These are phyloP conservation scores for Ophiostoma piceae DNA, from an alignment of 2,329 filamentous ascomycete genomes.

Conservation along the genomic window DNA sequence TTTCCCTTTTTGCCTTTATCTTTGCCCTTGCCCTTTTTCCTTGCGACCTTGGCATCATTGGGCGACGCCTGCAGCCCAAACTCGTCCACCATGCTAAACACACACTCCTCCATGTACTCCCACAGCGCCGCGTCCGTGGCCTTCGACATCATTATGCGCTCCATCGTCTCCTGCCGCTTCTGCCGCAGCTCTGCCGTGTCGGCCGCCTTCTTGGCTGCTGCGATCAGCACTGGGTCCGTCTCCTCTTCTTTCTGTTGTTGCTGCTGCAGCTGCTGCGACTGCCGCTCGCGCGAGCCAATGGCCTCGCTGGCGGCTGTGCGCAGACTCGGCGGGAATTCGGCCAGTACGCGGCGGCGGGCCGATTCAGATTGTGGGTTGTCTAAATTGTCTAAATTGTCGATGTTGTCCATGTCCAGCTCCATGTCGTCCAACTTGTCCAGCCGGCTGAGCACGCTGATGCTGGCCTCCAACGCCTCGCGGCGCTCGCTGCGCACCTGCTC, in stretches of 20 bases:
- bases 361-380: neutral
- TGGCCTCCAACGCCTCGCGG: neutral
- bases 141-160: slow-evolving; percentile 49
- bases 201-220: slow-evolving; percentile 37
- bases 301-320: slow-evolving; percentile 38
- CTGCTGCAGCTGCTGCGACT: neutral
- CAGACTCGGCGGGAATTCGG: slow-evolving; percentile 40
- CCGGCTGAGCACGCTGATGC: neutral
- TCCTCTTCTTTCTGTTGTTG: neutral
- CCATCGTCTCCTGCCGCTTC: slow-evolving; percentile 35
- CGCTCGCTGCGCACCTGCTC: slow-evolving; percentile 23
- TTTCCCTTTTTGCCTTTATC: neutral
- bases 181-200: slow-evolving; percentile 28
- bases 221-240: neutral
- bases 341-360: slow-evolving; percentile 34
- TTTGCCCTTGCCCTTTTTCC: neutral
- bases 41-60: too few relatives aligned
- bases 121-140: slow-evolving; percentile 61
- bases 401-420: neutral
- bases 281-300: slow-evolving; percentile 34
- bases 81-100: slow-evolving; percentile 56
- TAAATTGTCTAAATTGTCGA: neutral
- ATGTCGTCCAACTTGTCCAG: neutral
- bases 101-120: slow-evolving; percentile 59
- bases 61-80: slow-evolving; percentile 33